Percentiles rank a stretch among this genome's conserved stretches.
Conservation (phyloP, 257 asterid species). For the Solanum paucissectum region DNA sequence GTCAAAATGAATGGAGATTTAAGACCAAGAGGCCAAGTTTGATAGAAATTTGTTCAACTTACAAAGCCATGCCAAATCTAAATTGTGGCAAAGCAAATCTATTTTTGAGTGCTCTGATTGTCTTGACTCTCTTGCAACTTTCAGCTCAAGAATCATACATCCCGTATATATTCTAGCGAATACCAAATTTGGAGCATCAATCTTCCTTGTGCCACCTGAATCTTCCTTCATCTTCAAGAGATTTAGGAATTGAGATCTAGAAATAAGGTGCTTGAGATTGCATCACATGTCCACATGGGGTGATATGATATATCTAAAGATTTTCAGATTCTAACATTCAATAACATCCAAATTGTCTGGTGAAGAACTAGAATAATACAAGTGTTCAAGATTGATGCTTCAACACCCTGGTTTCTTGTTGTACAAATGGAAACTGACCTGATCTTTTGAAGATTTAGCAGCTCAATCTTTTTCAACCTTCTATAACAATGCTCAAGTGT, state of each 20-base stretch:
- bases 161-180: background rate
- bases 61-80: background rate
- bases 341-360: background rate
- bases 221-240: background rate
- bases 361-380: background rate
- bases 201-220: background rate
- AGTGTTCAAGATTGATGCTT: background rate
- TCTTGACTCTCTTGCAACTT: background rate
- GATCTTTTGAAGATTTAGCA: background rate
- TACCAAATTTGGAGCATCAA: background rate
- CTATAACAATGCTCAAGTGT: background rate
- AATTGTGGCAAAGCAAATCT: background rate
- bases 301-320: background rate
- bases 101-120: background rate
- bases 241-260: background rate
- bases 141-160: background rate
- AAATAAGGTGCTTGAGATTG: background rate
- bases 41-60: too few relatives aligned
- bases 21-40: too few relatives aligned
- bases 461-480: background rate
- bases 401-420: background rate
- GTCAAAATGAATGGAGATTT: too few relatives aligned
- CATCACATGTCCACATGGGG: background rate
- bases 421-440: background rate
- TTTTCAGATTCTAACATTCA: background rate